Evolutionary conservation across 306 rosid species (phyloP), one percentile per base, ranked within the genome.

Genomic region (Fagus crenata): DNA sequence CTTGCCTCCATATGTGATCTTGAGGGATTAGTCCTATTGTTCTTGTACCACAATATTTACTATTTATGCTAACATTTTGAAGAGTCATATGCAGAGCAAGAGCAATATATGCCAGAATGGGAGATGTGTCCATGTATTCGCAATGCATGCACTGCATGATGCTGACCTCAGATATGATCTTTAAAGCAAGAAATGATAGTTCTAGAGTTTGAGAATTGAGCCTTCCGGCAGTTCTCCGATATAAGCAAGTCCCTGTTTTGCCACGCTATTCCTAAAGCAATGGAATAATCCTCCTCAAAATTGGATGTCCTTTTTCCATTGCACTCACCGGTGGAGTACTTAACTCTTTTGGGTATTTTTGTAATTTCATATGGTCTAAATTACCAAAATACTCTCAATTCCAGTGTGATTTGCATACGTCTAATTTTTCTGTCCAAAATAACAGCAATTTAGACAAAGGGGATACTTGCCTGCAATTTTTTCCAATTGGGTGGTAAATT

Each of bases 211-310:
- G 90, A 75, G 90, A 22, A 22, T 22, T 22, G 28, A 22, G 86
- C 85, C 73, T 89, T 92, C 77, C 80, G 84, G 41, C 85, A 55
- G 71, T 86, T 84, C 81, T 84, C 92, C 22, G 85, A 85, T 68
- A 59, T 79, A 80, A 92, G 85, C 83, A 95, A 81, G 77, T 95
- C 96, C 76, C 83, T 88, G 53, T 90, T 84, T 88, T 95, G 97
- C 97, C 98, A 95, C 69, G 96, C 85, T 77, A 92, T 75, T 64
- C 95, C 98, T 56, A 82, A 88, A 37, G 95, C 91, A 81, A 87
- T 67, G 69, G 88, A 82, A 84, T 92, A 95, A 82, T 95, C 98
- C 59, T 87, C 92, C 87, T 88, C 92, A 83, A 95, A 94, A 60
- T 32, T 79, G 69, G 53, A 18, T 33, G 81, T 64, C 69, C 84